Base-by-base conservation (phyloP, 768 basidiomycete species). In the Lepiota subincarnata region DNA sequence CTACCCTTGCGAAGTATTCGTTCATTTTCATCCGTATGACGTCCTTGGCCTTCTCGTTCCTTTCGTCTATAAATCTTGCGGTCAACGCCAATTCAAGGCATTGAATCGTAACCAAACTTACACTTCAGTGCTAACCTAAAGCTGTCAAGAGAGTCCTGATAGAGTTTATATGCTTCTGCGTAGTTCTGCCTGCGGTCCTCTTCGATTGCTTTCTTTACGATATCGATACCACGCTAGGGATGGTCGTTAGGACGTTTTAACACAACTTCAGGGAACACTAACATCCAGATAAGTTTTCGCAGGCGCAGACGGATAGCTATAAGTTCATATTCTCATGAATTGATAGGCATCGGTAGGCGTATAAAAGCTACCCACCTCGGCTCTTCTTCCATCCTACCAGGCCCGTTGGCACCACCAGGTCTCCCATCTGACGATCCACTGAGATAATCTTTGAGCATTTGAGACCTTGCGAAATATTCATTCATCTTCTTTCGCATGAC, bases 121-220 rank as follows among this genome's bases (percentile, higher is more conserved):
- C 42, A 16, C 24, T 43, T 43, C 6, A 92, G 76, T 6, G 95
- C 93, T 59, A 98, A 88, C 88, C 98, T 92, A 69, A 99, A 98
- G 67, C 96, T 98, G 66, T 99, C 96, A 56, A 98, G 80, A 1
- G 92, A 80, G 77, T 97, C 95, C 75, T 89, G 87, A 72, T 97
- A 96, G 59, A 84, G 82, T 73, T 89, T 94, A 81, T 91, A 96
- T 16, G 95, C 95, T 63, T 94, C 93, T 3, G 81, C 74, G 72
- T 97, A 99, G 71, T 96, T 92, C 70, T 88, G 86, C 68, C 92
- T 92, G 57, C 79, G 78, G 72, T 99, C 96, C 57, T 90, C 87
- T 55, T 94, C 92, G 62, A 96, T 95, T 53, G 94, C 94, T 59
- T 82, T 81, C 70, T 93, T 89, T 22, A 97, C 91, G 54, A 96